Evolutionary conservation across 139 green algal species (phyloP), one percentile per base, ranked within the genome.

Genomic region (Monoraphidium neglectum): DNA sequence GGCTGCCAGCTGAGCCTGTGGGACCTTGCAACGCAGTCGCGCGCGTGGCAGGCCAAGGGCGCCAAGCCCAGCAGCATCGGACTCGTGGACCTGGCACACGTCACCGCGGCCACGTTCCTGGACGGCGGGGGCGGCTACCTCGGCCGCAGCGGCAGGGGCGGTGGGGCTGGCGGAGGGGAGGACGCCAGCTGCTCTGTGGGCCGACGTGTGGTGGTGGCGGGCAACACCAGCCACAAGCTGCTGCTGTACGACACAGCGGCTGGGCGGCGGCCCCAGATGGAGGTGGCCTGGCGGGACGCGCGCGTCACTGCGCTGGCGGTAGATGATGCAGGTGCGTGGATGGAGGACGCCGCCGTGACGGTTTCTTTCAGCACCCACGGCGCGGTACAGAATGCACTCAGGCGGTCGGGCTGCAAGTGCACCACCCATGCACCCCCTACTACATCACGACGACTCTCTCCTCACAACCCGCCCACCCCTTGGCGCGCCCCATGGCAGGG

Each of bases 181-280:
- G 59, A 38, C n/a, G 70, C 5, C 8, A 8, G 54, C 12, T 38
- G 24, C 8, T 28, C n/a, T 21, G 2, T 77, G n/a, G 26, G 24
- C 16, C 18, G 18, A 5, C 47, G 73, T 21, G 71, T 79, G 62
- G 73, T 79, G 30, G 49, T 40, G 66, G 43, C 12, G 43, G 73
- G 63, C 63, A 79, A 37, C 40, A 64, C 63, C 1, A 43, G 26
- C 28, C 38, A 49, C 49, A 79, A 79, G 49, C 24, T 72, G 21
- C 49, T 73, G 23, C 23, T 79, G 62, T 79, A 79, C 53, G 63
- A 79, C 49, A 79, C 64, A 23, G 64, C 73, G 33, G 83, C 77
- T 26, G 89, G 89, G 6, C 87, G 85, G 77, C 82, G 90, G 57
- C 90, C 89, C 10, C 90, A 93, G 74, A 28, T 84, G 53, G 77